phyloP scores from a whole-genome alignment of 768 basidiomycete genomes.

The Trametes coccinea region DNA sequence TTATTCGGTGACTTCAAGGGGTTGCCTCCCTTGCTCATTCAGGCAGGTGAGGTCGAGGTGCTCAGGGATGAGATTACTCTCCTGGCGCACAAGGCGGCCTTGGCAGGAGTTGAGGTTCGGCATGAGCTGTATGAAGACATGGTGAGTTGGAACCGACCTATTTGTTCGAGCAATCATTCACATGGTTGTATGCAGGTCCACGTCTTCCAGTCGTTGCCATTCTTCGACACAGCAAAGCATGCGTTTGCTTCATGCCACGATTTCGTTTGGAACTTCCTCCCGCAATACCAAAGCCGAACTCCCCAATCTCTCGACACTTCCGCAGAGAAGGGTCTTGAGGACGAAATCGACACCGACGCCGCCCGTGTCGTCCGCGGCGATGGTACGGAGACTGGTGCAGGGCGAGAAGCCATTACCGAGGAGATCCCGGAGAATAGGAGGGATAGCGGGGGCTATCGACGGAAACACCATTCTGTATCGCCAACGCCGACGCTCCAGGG shows the following conservation, averaged over 20 bases:
- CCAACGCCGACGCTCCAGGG: constrained; percentile 11
- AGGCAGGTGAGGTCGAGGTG: constrained; percentile 92
- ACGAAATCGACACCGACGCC: constrained; percentile 69
- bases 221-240: constrained; percentile 61
- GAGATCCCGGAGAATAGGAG: constrained; percentile 17
- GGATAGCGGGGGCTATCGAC: constrained; percentile 26
- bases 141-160: constrained; percentile 44
- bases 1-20: constrained; percentile 88
- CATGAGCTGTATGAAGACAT: constrained; percentile 93
- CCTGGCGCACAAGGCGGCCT: constrained; percentile 88
- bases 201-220: constrained; percentile 89
- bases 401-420: constrained; percentile 13
- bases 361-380: constrained; percentile 74
- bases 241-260: constrained; percentile 71
- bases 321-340: constrained; percentile 61
- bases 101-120: constrained; percentile 81
- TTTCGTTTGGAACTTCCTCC: constrained; percentile 65
- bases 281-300: constrained; percentile 48
- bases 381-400: constrained; percentile 51
- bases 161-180: not conserved
- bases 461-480: constrained; percentile 17
- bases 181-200: constrained; percentile 56
- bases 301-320: constrained; percentile 53
- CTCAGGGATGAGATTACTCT: constrained; percentile 92
- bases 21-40: constrained; percentile 88